phyloP scores from a whole-genome alignment of 306 rosid genomes.

The Corylus americana region DNA sequence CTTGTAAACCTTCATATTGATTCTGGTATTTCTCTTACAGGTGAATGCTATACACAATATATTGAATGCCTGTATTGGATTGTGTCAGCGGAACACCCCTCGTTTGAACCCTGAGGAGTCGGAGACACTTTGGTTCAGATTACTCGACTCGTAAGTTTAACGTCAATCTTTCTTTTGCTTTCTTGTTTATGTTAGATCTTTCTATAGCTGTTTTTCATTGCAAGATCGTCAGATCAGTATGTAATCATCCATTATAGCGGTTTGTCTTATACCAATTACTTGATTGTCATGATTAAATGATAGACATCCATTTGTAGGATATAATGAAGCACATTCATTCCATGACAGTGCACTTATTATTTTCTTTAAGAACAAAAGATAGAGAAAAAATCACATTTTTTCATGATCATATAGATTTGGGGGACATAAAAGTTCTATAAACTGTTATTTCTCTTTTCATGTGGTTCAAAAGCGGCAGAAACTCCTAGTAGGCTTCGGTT shows the following conservation, averaged over 20 bases:
- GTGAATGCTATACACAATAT: constrained; percentile 54
- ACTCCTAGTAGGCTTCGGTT: background rate
- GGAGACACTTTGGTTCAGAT: constrained; percentile 91
- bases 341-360: background rate
- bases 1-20: constrained; percentile 26
- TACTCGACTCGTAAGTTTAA: constrained; percentile 86
- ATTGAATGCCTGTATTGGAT: constrained; percentile 79
- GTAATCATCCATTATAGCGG: background rate
- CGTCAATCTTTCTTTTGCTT: constrained; percentile 18
- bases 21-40: constrained; percentile 43
- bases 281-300: constrained; percentile 16
- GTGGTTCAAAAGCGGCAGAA: background rate
- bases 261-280: background rate
- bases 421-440: background rate
- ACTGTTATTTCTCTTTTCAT: background rate
- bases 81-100: constrained; percentile 98
- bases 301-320: background rate
- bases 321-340: constrained; percentile 1
- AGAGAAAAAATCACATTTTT: background rate
- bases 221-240: background rate
- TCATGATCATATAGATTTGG: background rate
- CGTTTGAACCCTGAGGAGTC: constrained; percentile 93
- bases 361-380: background rate
- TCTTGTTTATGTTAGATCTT: constrained; percentile 14
- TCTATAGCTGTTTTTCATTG: constrained; percentile 10